Evolutionary conservation across 2,329 filamentous ascomycete genomes (phyloP), one percentile per base, ranked within the genome.

Genomic region (Aspergillus sp.): DNA sequence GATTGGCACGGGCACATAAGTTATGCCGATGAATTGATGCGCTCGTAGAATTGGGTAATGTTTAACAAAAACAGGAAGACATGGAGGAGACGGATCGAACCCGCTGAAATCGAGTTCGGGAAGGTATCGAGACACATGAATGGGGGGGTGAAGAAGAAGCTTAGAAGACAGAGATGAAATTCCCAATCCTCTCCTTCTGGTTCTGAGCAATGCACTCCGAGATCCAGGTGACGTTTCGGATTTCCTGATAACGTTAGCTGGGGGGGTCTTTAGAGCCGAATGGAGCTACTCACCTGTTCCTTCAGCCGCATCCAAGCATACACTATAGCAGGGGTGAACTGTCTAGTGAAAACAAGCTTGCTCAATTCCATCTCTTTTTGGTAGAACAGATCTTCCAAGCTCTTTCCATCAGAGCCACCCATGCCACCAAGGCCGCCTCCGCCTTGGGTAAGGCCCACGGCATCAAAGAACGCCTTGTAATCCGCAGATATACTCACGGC

Each of bases 321-420:
- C 51, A 99, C 91, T 66, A 98, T 91, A 37, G 91, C 90, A 68
- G 91, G 92, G 14, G 92, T 96, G 75, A 99, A 99, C 75, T 99
- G 95, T 66, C 91, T 86, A 5, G 95, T 99, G 73, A 99, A 99
- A 8, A 93, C 91, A 60, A 89, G 80, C 83, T 99, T 99, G 56
- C 90, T 93, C 63, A 98, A 89, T 75, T 99, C 93, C 95, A 98
- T 98, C 79, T 99, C 95, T 80, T 96, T 98, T 76, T 97, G 91
- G 75, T 99, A 99, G 79, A 99, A 99, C 80, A 99, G 83, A 72
- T 99, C 95, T 74, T 99, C 95, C 68, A 99, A 77, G 68, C 93
- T 97, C 79, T 90, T 92, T 49, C 90, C 89, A 66, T 96, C 92
- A 15, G 86, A 82, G 24, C 85, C 82, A 37, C 91, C 91, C 59